Base-by-base conservation (phyloP, 805 yeast species). In the Cyberlindnera xishuangbannaensis region DNA sequence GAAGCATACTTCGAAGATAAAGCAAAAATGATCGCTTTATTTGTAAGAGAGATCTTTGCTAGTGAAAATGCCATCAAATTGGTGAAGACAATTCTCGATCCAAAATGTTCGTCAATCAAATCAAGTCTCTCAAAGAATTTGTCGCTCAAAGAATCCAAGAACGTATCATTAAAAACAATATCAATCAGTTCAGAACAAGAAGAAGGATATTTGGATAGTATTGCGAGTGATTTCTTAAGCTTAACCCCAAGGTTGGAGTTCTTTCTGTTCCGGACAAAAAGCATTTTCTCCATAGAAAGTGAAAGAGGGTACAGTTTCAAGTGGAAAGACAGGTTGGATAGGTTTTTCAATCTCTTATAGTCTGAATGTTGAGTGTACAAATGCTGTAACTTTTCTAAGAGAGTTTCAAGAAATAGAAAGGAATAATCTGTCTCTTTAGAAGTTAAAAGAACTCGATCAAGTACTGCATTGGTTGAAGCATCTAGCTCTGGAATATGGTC, bases 281-380 rank as follows among this genome's bases (percentile, higher is more conserved):
- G 34, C 8, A 46, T 36, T 10, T 45, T 44, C 36, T 67, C 72
- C 18, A 59, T 30, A 8, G 23, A 21, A 17, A 38, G 21, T 5
- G 40, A 34, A 4, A 36, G 24, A 6, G 14, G 12, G 17, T 29
- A 38, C 5, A 32, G 51, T 72, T 31, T 37, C 30, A 58, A 45
- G 37, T 69, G 65, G 44, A 60, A 72, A 6, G 63, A 50, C 10
- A 73, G 30, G 40, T 68, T 71, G 4, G 76, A 64, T 4, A 73
- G 40, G 44, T 71, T 72, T 30, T 63, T 55, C 6, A 69, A 48
- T 36, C 78, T 49, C 40, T 66, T 70, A 14, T 28, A 33, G 23
- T 59, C 66, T 28, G 36, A 50, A 20, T 24, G 34, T 14, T 9
- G 43, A 15, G 30, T 28, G 20, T 52, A 60, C 30, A 51, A 45